Percentiles rank a stretch among this genome's conserved stretches.
phyloP scores from a whole-genome alignment of 108 stramenopile genomes.

The Fragilariopsis cylindrus region DNA sequence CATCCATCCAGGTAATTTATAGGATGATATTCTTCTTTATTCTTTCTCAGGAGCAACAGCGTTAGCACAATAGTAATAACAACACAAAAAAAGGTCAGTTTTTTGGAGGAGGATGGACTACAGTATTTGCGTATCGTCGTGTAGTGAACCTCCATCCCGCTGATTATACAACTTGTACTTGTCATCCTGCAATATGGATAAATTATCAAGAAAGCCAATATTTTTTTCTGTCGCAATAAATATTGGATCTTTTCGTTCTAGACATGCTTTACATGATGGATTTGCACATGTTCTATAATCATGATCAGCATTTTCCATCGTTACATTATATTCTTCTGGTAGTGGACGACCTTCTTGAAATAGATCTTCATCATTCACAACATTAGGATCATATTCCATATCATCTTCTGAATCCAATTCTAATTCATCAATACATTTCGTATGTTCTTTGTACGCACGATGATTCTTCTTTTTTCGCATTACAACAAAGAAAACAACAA shows the following conservation, averaged over 20 bases:
- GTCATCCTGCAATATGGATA: not conserved
- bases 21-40: too few relatives aligned
- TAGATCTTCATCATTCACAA: conserved; percentile 10
- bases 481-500: not conserved
- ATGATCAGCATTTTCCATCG: not conserved
- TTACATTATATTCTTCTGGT: not conserved
- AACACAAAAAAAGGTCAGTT: too few relatives aligned
- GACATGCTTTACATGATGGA: conserved; percentile 1
- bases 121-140: too few relatives aligned
- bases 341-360: conserved; percentile 3
- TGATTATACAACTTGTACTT: not conserved
- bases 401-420: not conserved
- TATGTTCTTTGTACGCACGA: not conserved
- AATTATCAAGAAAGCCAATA: not conserved
- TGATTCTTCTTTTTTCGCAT: not conserved
- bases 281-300: conserved; percentile 17
- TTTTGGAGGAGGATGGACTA: too few relatives aligned
- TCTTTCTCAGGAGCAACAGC: too few relatives aligned
- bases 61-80: too few relatives aligned
- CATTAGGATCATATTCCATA: not conserved
- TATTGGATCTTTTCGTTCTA: not conserved
- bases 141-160: too few relatives aligned
- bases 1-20: too few relatives aligned
- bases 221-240: conserved; percentile 9
- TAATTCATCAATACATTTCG: not conserved